Evolutionary conservation across 2,329 filamentous ascomycete species (phyloP), one percentile per base, ranked within the genome.

Genomic region (Neofusicoccum parvum): DNA sequence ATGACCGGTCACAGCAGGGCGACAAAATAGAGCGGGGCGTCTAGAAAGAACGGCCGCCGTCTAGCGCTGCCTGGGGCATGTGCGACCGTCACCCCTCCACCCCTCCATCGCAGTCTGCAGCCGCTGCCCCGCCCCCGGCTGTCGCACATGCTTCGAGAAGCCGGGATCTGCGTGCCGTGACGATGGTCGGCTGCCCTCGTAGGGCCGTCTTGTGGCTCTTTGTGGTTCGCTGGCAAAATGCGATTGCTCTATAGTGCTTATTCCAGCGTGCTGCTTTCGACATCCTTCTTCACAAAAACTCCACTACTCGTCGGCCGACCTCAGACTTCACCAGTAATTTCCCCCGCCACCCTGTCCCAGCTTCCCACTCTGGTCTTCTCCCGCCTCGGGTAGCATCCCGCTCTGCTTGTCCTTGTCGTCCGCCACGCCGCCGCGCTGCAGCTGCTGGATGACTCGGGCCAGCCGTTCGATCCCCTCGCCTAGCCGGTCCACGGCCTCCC

Each of bases 381-480:
- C 50, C 53, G 50, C 37, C 66, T 68, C 43, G 66, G 67, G 41
- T 68, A 68, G 64, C 64, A 68, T 65, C 34, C 45, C 60, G 36
- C 67, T 15, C 15, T 12, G 54, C 39, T 46, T 45, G 9, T 46
- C 68, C 37, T 67, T 67, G 20, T 51, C 37, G 59, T 17, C 45
- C 9, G 12, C 10, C 59, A 9, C 23, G 0, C 36, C 20, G 12
- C 59, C 50, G 75, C 74, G 67, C 70, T 78, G 67, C 73, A 83
- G 73, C 51, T 69, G 70, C 67, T 72, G 70, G 54, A 85, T 77
- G 20, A 88, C 82, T 0, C 70, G 72, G 9, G 81, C 88, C 65
- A 94, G 78, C 70, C 90, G 85, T 73, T 81, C 77, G 6, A 94
- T 83, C 0, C 90, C 92, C 71, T 93, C 89, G 0, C 81, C 82